Base-by-base conservation (phyloP, 441 rosid genomes). In the Kokia cookei region DNA sequence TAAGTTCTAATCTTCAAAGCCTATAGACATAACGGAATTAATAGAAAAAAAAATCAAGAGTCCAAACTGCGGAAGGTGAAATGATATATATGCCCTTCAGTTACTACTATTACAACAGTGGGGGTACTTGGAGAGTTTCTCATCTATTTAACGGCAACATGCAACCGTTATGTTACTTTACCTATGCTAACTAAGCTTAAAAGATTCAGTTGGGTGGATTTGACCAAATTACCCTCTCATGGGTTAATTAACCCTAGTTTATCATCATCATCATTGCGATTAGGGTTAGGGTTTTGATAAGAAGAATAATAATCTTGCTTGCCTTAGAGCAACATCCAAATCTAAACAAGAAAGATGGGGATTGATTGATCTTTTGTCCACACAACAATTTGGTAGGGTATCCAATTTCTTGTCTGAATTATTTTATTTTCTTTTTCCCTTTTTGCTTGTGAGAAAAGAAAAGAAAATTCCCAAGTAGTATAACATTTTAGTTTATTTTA, bases 371-470 rank as follows among this genome's bases (percentile, higher is more conserved):
- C 58, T 53, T 14, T 45, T 35, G 69, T 11, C 55, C 77, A 62
- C 69, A 71, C 79, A 60, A 66, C 43, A 27, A 47, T 54, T 72
- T 15, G 74, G 24, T 13, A 50, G 73, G 83, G 80, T 53, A 66
- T 76, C 67, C 55, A 65, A 65, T 37, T 48, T 62, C 17, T 11
- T 19, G 5, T 32, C 26, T 35, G 3, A 76, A 78, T 82, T 65
- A 78, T 80, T 82, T 53, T 71, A 61, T 58, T 74, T 35, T 35
- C n/a, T 3, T 35, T 37, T 37, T 6, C 1, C 40, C 40, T 1
- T 37, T 60, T 84, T 75, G 78, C 86, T 82, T 82, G 75, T 10
- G 74, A 26, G 35, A 53, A 62, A 69, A 69, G 76, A 15, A 78
- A 85, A 73, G 71, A 17, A 24, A 76, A 59, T 70, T 57, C 58